Conservation (phyloP, 768 basidiomycete genomes). For the Psilocybe subaeruginosa region DNA sequence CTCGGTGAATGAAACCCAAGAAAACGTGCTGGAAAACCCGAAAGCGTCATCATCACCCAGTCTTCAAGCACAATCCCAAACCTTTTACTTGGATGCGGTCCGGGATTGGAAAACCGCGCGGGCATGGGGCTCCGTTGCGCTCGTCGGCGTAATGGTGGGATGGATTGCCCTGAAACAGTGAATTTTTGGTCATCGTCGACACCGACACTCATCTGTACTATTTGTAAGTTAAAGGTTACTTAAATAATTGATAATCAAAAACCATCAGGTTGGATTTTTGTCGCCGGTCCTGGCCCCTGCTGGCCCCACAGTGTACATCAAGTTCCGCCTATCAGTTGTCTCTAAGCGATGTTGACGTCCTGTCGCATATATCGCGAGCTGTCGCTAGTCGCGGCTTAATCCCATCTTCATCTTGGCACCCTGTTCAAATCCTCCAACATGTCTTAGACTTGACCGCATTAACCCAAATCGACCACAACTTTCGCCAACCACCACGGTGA, state of each 20-base stretch:
- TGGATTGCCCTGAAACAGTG: conserved; percentile 25
- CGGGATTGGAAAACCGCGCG: conserved; percentile 22
- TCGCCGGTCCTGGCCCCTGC: background rate
- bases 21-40: background rate
- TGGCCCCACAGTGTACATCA: background rate
- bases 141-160: conserved; percentile 31
- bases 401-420: background rate
- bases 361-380: background rate
- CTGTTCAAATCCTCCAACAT: background rate
- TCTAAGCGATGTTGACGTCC: background rate
- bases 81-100: background rate
- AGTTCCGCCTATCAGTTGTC: background rate
- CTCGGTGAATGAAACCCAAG: background rate
- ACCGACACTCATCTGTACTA: background rate
- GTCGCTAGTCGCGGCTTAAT: background rate
- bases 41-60: conserved; percentile 2
- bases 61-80: background rate
- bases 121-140: conserved; percentile 32
- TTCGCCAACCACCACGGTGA: background rate
- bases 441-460: background rate
- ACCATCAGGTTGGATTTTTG: background rate
- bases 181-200: background rate
- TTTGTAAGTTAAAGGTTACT: background rate
- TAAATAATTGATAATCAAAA: background rate
- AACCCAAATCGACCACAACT: background rate